phyloP scores from a whole-genome alignment of 2,329 filamentous ascomycete species.

The Massarina eburnea region DNA sequence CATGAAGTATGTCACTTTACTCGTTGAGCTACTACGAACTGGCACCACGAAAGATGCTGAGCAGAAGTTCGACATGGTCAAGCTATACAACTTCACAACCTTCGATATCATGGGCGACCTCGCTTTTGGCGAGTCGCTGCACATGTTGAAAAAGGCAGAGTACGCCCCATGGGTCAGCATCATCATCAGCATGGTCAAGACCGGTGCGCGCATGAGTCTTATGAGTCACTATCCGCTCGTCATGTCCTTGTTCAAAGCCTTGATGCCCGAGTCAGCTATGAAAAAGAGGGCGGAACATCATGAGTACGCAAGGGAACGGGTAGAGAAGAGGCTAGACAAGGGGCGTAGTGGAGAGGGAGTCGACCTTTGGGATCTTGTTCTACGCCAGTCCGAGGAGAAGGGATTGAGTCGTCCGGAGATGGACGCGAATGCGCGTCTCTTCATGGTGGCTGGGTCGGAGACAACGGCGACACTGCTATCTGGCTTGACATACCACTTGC shows the following conservation, averaged over 20 bases:
- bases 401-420: conserved; percentile 39
- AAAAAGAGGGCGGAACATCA: conserved; percentile 20
- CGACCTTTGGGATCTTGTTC: conserved; percentile 47
- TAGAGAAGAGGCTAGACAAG: conserved; percentile 33
- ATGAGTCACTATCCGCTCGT: conserved; percentile 14
- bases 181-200: conserved; percentile 30
- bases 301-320: conserved; percentile 22
- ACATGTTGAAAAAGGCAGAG: conserved; percentile 30
- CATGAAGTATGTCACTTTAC: conserved; percentile 43
- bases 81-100: conserved; percentile 35
- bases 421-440: conserved; percentile 37
- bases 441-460: conserved; percentile 50
- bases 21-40: conserved; percentile 43
- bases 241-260: conserved; percentile 6
- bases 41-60: conserved; percentile 31
- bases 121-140: conserved; percentile 33
- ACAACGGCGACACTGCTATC: conserved; percentile 48
- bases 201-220: conserved; percentile 6
- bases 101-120: conserved; percentile 40
- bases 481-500: conserved; percentile 41
- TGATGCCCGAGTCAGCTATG: conserved; percentile 7
- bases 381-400: conserved; percentile 35
- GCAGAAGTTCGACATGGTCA: conserved; percentile 36
- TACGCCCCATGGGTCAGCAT: conserved; percentile 37
- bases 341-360: conserved; percentile 23